Evolutionary conservation across 352 stramenopile species (phyloP), one percentile per base, ranked within the genome.

Genomic region (Phytophthora macrochlamydospora): DNA sequence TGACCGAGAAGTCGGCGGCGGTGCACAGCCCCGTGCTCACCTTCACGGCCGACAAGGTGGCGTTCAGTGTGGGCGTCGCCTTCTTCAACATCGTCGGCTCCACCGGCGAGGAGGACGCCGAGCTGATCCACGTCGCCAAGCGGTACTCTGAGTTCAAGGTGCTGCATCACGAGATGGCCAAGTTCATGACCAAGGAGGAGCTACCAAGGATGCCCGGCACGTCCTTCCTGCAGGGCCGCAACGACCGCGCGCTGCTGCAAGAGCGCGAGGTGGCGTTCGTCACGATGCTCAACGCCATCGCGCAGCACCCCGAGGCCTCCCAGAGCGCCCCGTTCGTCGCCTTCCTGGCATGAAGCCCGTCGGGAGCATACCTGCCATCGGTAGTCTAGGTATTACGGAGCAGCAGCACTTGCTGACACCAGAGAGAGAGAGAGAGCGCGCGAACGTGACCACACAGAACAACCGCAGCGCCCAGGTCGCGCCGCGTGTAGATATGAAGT

Each of bases 121-220:
- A 77, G 42, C 67, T 80, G 8, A 40, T 79, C 30, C 64, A 72
- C 58, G 51, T 91, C 35, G 70, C 74, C 46, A 93, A 93, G 69
- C 79, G 85, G 46, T 93, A 86, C 72, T 91, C 84, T 40, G 83
- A 93, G 51, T 93, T 93, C 67, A 91, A 91, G 71, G 49, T 69
- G 30, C 70, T 93, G 24, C 78, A 91, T 58, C 52, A 71, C 14
- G 65, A 90, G 37, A 72, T 91, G 58, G 60, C 71, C 33, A 82
- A 78, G 33, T 38, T 89, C 65, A 89, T 91, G 82, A 69, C 67
- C 48, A 62, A 70, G 18, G 78, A 83, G 7, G 83, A 85, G 48
- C 71, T 93, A 11, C 83, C 83, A 12, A 37, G 69, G 9, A 69
- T 91, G 38, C 80, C 83, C 5, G 81, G 75, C 57, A 73, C 71